Conservation (phyloP, 2,329 filamentous ascomycete species). For the Scedosporium minutisporum region DNA sequence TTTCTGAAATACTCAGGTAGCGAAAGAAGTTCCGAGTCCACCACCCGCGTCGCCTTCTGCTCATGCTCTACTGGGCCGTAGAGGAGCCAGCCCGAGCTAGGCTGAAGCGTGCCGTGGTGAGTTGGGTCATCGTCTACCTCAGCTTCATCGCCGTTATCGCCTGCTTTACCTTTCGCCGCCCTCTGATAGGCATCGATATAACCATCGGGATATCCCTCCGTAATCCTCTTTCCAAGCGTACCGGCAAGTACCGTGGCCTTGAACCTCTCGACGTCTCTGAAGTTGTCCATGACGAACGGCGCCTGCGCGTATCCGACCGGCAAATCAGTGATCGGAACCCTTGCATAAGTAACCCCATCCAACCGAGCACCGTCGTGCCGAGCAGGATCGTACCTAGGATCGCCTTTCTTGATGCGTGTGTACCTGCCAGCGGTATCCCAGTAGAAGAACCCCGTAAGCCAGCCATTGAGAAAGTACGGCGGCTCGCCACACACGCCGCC, state of each 20-base stretch:
- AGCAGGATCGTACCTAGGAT: background rate
- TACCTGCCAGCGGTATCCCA: conserved; percentile 27
- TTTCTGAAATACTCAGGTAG: background rate
- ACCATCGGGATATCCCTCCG: conserved; percentile 2
- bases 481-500: conserved; percentile 19
- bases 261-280: conserved; percentile 6
- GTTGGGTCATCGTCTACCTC: conserved; percentile 1
- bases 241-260: conserved; percentile 5
- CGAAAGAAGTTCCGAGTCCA: background rate
- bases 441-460: conserved; percentile 38
- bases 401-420: background rate
- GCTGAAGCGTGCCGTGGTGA: conserved; percentile 2
- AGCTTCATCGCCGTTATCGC: background rate
- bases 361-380: too few species aligned
- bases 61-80: conserved; percentile 6
- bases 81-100: conserved; percentile 4
- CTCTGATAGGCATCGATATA: conserved; percentile 2
- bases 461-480: conserved; percentile 28
- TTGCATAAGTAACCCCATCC: conserved; percentile 1
- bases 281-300: conserved; percentile 5
- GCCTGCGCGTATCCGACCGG: conserved; percentile 5
- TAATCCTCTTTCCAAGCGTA: conserved; percentile 6
- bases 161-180: background rate
- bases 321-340: background rate
- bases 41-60: background rate